These are phyloP conservation scores for Asterionellopsis glacialis DNA, from an alignment of 108 stramenopile species.

Conservation along the genomic window DNA sequence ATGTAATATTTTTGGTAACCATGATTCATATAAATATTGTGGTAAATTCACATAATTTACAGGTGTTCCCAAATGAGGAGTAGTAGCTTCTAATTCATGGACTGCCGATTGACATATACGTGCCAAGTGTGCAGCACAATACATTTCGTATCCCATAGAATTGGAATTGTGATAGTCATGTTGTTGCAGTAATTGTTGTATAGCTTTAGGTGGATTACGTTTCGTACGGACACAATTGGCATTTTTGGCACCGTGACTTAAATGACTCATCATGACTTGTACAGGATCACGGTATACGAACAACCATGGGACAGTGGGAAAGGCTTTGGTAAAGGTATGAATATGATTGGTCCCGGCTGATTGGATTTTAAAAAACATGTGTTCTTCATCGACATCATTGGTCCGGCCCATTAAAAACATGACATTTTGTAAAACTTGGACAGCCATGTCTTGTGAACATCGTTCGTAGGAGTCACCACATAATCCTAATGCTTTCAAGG, in stretches of 20 bases:
- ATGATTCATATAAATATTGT: slow-evolving; percentile 32
- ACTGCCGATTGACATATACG: slow-evolving; percentile 69
- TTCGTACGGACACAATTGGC: slow-evolving; percentile 60
- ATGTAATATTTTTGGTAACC: slow-evolving; percentile 45
- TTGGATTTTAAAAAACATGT: slow-evolving; percentile 96
- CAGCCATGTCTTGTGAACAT: slow-evolving; percentile 32
- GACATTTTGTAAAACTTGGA: slow-evolving; percentile 50
- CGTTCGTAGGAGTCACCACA: slow-evolving; percentile 50
- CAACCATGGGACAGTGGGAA: slow-evolving; percentile 90
- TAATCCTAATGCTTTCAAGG: slow-evolving; percentile 45
- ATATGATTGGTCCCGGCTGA: slow-evolving; percentile 66
- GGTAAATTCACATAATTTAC: slow-evolving; percentile 60
- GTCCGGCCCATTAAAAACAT: slow-evolving; percentile 77
- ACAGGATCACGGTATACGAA: slow-evolving; percentile 94
- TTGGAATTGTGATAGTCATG: slow-evolving; percentile 24
- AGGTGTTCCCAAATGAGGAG: slow-evolving; percentile 37
- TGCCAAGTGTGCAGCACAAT: slow-evolving; percentile 84
- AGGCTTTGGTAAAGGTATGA: slow-evolving; percentile 68
- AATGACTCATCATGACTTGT: slow-evolving; percentile 90
- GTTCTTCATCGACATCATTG: slow-evolving; percentile 55
- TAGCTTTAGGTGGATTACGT: slow-evolving; percentile 16
- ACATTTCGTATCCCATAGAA: slow-evolving; percentile 44
- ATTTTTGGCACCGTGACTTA: slow-evolving; percentile 22
- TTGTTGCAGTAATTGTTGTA: slow-evolving; percentile 23
- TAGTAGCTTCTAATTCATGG: slow-evolving; percentile 20